Conservation (phyloP, 176 grass and related monocot species). For the Alloteropsis semialata region DNA sequence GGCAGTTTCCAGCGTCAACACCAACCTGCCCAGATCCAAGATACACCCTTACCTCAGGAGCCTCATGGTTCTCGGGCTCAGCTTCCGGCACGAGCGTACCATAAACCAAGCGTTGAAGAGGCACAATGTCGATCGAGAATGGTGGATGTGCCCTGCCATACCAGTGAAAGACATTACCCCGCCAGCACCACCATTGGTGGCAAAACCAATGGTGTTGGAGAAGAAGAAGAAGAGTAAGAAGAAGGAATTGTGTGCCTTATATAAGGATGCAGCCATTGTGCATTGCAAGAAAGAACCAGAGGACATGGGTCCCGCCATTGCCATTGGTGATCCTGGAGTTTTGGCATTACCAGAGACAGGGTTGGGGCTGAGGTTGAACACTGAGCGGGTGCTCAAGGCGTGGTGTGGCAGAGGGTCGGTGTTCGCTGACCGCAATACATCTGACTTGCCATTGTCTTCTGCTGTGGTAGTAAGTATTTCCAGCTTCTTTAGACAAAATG, state of each 20-base stretch:
- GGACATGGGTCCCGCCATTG: constrained; percentile 9
- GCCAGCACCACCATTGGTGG: neutral
- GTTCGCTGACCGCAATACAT: constrained; percentile 31
- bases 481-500: neutral
- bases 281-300: neutral
- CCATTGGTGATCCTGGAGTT: neutral
- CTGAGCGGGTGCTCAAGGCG: constrained; percentile 59
- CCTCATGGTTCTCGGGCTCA: constrained; percentile 58
- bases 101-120: constrained; percentile 53
- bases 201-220: neutral
- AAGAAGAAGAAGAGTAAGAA: constrained; percentile 76
- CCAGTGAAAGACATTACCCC: constrained; percentile 61
- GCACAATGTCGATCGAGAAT: constrained; percentile 48
- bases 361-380: constrained; percentile 77
- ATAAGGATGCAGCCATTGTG: constrained; percentile 12
- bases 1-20: neutral
- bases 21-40: constrained; percentile 16
- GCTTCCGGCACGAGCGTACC: constrained; percentile 25
- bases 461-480: constrained; percentile 52
- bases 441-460: constrained; percentile 45
- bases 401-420: constrained; percentile 67
- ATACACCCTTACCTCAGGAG: constrained; percentile 49
- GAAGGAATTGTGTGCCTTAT: constrained; percentile 22
- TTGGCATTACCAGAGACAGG: constrained; percentile 25
- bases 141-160: constrained; percentile 70